Conservation (phyloP, 306 rosid species). For the Quercus cerris region DNA sequence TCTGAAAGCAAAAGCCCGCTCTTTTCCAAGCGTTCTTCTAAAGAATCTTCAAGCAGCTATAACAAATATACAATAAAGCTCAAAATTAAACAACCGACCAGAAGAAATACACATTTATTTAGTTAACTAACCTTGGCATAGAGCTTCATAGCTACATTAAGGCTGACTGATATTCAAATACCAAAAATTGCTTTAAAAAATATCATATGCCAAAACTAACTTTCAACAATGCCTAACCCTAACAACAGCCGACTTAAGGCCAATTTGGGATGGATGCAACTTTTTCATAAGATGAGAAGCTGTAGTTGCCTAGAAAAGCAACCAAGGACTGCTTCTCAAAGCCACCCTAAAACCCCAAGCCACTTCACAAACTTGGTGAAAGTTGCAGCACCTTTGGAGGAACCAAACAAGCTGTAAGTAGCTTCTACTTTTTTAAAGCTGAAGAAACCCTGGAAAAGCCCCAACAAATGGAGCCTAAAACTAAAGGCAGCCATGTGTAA, state of each 20-base stretch:
- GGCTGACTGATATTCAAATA: not conserved
- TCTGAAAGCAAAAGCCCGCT: slow-evolving; percentile 69
- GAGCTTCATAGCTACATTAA: not conserved
- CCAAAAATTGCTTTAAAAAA: not conserved
- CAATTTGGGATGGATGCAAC: not conserved
- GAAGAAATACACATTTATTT: not conserved
- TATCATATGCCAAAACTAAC: not conserved
- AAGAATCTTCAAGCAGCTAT: slow-evolving; percentile 89
- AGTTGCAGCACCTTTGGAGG: too few species aligned
- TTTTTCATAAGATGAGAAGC: not conserved
- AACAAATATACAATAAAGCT: slow-evolving; percentile 5
- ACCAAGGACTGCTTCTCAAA: not conserved
- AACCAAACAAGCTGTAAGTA: too few species aligned
- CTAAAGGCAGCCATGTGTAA: too few species aligned
- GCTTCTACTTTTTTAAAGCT: too few species aligned
- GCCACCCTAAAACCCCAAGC: not conserved
- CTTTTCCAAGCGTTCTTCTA: slow-evolving; percentile 88
- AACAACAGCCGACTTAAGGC: not conserved
- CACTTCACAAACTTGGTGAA: not conserved
- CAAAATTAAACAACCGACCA: slow-evolving; percentile 1
- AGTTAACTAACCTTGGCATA: not conserved
- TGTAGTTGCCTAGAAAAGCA: not conserved
- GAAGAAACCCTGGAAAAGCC: too few species aligned
- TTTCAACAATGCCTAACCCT: not conserved
- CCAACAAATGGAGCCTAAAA: too few species aligned